These are phyloP conservation scores for Lumnitzera littorea DNA, from an alignment of 345 rosid genomes.

Conservation along the genomic window DNA sequence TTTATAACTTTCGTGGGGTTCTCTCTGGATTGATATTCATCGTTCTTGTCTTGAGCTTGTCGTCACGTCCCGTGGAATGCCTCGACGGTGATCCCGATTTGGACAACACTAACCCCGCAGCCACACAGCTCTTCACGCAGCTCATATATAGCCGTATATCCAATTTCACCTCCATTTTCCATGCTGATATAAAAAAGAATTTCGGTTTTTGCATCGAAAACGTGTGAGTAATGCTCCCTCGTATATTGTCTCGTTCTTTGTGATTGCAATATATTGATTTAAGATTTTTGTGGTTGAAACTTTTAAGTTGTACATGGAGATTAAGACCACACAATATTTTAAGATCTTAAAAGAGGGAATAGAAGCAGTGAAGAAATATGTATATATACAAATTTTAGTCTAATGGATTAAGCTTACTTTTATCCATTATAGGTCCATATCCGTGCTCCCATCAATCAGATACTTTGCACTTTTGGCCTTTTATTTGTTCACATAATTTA, in stretches of 20 bases:
- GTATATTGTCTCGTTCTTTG: not conserved
- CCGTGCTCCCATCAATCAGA: no score
- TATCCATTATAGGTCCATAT: no score
- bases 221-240: conserved; percentile 39
- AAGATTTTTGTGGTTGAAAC: no score
- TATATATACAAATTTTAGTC: no score
- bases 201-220: conserved; percentile 84
- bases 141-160: conserved; percentile 36
- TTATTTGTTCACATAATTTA: no score
- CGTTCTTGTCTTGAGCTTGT: conserved; percentile 11
- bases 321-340: no score
- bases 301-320: no score
- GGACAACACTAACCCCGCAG: conserved; percentile 20
- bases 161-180: conserved; percentile 50
- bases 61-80: conserved; percentile 3
- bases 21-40: conserved; percentile 16
- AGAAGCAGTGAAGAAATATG: no score
- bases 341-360: no score
- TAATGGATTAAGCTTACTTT: no score
- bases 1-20: not conserved
- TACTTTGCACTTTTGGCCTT: no score
- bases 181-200: conserved; percentile 44
- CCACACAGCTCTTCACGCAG: conserved; percentile 34
- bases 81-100: conserved; percentile 7
- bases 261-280: not conserved